Evolutionary conservation across 352 stramenopile genomes (phyloP).

Genomic region (Globisporangium orthogonon): DNA sequence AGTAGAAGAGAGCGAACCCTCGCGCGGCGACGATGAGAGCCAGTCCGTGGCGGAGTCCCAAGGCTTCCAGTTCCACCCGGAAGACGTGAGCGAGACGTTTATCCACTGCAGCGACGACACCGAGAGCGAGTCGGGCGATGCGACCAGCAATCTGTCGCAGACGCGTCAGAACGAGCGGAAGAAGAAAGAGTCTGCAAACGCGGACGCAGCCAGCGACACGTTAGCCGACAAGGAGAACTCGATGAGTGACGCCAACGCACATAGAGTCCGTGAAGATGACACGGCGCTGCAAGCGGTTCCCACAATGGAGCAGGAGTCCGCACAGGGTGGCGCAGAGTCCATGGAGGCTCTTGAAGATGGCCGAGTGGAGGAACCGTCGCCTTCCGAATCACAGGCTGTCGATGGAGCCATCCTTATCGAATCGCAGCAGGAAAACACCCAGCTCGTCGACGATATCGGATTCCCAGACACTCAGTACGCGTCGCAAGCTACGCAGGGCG

Average conservation of each 20-base stretch:
- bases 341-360: not conserved
- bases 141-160: not conserved
- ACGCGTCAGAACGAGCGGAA: not conserved
- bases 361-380: not conserved
- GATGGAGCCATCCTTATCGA: not conserved
- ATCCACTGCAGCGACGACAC: conserved; percentile 42
- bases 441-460: not conserved
- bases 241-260: not conserved
- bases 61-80: conserved; percentile 35
- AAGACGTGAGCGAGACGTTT: conserved; percentile 48
- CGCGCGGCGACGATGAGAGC: not conserved
- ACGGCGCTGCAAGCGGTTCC: not conserved
- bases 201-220: not conserved
- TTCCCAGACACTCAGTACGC: not conserved
- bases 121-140: conserved; percentile 24
- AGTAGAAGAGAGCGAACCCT: not conserved
- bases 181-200: not conserved
- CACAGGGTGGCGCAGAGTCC: not conserved
- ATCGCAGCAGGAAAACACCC: not conserved
- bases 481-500: not conserved
- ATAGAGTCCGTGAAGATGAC: not conserved
- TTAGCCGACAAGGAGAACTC: too few species aligned
- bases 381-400: not conserved
- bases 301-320: not conserved
- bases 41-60: conserved; percentile 19